Percentiles rank a stretch among this genome's conserved stretches.
These are phyloP conservation scores for Musa schizocarpa DNA, from an alignment of 176 grass and related monocot genomes.

Conservation along the genomic window DNA sequence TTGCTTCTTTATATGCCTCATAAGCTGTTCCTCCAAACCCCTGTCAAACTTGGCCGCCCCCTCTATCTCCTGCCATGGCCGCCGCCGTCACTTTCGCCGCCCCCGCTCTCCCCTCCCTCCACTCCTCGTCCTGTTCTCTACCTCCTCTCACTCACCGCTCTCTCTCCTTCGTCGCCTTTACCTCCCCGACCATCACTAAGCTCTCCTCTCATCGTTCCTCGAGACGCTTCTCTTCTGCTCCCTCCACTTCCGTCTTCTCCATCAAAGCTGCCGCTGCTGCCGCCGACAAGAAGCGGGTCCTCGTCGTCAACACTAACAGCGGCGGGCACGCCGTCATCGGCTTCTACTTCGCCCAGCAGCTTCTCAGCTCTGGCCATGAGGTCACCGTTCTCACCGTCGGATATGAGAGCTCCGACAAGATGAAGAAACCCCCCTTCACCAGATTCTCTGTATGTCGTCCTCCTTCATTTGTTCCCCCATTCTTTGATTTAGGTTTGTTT, in stretches of 20 bases:
- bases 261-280: conserved; percentile 13
- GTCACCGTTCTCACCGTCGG: conserved; percentile 91
- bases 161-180: conserved; percentile 13
- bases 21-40: neutral
- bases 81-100: neutral
- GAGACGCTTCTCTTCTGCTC: neutral
- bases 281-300: conserved; percentile 59
- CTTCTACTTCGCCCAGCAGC: conserved; percentile 71
- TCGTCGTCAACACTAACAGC: conserved; percentile 65
- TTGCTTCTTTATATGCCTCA: conserved; percentile 23
- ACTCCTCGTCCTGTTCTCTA: neutral
- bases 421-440: conserved; percentile 90
- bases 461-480: neutral
- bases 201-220: neutral
- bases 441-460: conserved; percentile 49
- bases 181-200: neutral
- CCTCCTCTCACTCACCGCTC: neutral
- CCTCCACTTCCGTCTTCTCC: neutral
- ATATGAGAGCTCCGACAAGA: conserved; percentile 74
- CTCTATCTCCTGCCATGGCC: conserved; percentile 18
- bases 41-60: conserved; percentile 1
- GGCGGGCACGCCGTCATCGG: conserved; percentile 87
- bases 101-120: conserved; percentile 10
- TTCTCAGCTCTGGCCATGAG: conserved; percentile 51
- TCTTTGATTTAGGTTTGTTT: neutral